A percentile compares a stretch with the other conserved stretches of the same genome.
phyloP scores from a whole-genome alignment of 495 filamentous ascomycete species.

The Platismatia glauca region DNA sequence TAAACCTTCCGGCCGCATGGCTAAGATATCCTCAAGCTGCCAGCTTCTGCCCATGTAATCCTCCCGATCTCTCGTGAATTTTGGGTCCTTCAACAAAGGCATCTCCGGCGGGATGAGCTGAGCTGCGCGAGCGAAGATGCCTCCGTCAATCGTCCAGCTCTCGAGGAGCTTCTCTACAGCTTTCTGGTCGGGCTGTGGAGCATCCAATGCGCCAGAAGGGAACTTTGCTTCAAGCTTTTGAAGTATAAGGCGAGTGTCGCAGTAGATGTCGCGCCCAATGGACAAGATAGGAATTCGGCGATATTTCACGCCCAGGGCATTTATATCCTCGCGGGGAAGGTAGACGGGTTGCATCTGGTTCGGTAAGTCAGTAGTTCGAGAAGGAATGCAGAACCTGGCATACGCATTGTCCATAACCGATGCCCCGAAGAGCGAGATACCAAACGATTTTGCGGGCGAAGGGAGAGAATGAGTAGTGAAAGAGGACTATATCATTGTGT shows the following conservation, averaged over 20 bases:
- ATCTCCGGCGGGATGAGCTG: slow-evolving; percentile 40
- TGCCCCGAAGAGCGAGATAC: slow-evolving; percentile 51
- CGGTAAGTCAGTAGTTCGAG: not conserved
- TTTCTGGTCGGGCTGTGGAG: slow-evolving; percentile 20
- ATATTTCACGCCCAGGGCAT: slow-evolving; percentile 47
- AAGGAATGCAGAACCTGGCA: not conserved
- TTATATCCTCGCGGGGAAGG: slow-evolving; percentile 51
- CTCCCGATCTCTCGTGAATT: slow-evolving; percentile 45
- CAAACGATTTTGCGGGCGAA: slow-evolving; percentile 46
- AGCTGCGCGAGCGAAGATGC: slow-evolving; percentile 40
- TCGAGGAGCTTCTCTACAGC: slow-evolving; percentile 34
- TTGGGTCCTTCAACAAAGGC: slow-evolving; percentile 40
- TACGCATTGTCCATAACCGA: slow-evolving; percentile 48
- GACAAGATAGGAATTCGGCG: slow-evolving; percentile 56
- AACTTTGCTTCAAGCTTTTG: slow-evolving; percentile 44
- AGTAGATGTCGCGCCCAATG: slow-evolving; percentile 47
- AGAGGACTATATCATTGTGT: slow-evolving; percentile 41
- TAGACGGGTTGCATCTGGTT: slow-evolving; percentile 44
- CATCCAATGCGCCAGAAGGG: slow-evolving; percentile 25
- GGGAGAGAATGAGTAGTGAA: slow-evolving; percentile 50
- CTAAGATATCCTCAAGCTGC: slow-evolving; percentile 28
- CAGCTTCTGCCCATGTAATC: slow-evolving; percentile 33
- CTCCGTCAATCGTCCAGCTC: slow-evolving; percentile 35
- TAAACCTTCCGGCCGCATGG: slow-evolving; percentile 37
- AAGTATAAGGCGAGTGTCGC: slow-evolving; percentile 53